Evolutionary conservation across 2,329 filamentous ascomycete genomes (phyloP).

Genomic region (Cercospora beticola): DNA sequence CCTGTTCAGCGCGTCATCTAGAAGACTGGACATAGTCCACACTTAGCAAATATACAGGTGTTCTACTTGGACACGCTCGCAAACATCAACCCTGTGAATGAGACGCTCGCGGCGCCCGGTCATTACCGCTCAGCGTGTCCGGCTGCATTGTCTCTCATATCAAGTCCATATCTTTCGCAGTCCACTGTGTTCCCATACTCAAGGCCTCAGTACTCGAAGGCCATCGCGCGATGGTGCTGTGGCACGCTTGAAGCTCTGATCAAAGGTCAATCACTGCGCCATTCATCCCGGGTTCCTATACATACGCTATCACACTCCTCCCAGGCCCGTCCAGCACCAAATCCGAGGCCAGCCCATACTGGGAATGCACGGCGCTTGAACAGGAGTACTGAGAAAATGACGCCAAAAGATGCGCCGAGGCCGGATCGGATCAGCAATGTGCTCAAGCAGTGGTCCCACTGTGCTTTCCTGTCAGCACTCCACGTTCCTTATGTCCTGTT

Average conservation of each 20-base stretch:
- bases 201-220: slow-evolving; percentile 49
- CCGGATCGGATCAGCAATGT: slow-evolving; percentile 96
- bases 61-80: neutral
- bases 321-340: slow-evolving; percentile 93
- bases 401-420: slow-evolving; percentile 92
- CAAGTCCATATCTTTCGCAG: neutral
- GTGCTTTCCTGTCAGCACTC: slow-evolving; percentile 27
- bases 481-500: neutral
- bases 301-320: slow-evolving; percentile 87
- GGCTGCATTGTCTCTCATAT: neutral
- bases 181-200: slow-evolving; percentile 3
- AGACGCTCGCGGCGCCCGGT: neutral
- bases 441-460: slow-evolving; percentile 99
- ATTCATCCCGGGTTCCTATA: slow-evolving; percentile 14
- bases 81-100: neutral
- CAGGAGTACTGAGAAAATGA: slow-evolving; percentile 96
- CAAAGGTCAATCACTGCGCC: neutral
- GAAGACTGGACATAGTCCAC: neutral
- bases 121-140: neutral
- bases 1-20: neutral
- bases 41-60: slow-evolving; percentile 1
- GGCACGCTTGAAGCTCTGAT: slow-evolving; percentile 54
- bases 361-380: slow-evolving; percentile 99
- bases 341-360: slow-evolving; percentile 89
- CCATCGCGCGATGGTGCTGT: slow-evolving; percentile 50